Percentiles rank a stretch among this genome's conserved stretches.
phyloP scores from a whole-genome alignment of 768 basidiomycete genomes.

The Tylopilus intermedius region DNA sequence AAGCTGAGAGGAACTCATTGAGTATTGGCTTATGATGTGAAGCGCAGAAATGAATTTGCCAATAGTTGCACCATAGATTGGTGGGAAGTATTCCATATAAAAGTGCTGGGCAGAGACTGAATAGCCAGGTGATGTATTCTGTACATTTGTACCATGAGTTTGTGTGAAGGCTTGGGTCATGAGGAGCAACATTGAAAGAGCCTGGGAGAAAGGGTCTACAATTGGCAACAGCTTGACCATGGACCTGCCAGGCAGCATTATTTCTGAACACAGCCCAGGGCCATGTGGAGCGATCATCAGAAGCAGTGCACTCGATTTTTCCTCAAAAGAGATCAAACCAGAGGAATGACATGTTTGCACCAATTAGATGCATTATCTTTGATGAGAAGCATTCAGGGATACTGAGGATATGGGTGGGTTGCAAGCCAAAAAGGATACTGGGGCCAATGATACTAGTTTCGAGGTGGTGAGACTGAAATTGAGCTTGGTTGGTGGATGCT shows the following conservation, averaged over 20 bases:
- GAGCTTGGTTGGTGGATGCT: too few species aligned
- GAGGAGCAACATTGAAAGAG: not conserved
- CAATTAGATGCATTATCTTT: not conserved
- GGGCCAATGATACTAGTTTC: not conserved
- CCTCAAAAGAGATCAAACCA: not conserved
- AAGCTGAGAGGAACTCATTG: too few species aligned
- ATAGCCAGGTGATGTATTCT: too few species aligned
- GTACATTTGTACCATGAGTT: too few species aligned
- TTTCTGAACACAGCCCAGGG: not conserved
- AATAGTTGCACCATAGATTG: too few species aligned
- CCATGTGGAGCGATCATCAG: not conserved
- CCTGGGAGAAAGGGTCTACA: not conserved
- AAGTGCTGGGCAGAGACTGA: too few species aligned
- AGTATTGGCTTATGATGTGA: too few species aligned
- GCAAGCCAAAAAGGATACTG: not conserved
- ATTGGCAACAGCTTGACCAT: not conserved
- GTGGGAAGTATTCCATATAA: too few species aligned
- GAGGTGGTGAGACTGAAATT: not conserved
- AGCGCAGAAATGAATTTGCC: too few species aligned
- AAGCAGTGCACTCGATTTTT: too few species aligned
- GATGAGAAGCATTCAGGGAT: not conserved
- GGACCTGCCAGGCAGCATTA: not conserved
- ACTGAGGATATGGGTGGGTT: not conserved
- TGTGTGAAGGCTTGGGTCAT: not conserved
- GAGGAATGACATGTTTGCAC: not conserved